Base-by-base conservation (phyloP, 345 rosid genomes). In the Eucalyptus paniculata region DNA sequence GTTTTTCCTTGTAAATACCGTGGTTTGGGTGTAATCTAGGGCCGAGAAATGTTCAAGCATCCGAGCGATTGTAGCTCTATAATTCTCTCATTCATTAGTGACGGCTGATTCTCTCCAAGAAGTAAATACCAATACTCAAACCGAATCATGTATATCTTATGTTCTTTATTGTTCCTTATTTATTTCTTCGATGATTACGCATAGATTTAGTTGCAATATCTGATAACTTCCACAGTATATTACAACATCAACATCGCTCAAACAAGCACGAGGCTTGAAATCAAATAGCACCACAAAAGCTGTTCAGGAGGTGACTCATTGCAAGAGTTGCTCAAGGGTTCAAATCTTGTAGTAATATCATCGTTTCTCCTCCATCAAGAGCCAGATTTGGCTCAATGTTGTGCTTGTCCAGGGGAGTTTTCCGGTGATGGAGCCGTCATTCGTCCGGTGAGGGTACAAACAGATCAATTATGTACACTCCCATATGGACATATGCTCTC, bases 71-170 rank as follows among this genome's bases (percentile, higher is more conserved):
- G 11, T 65, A 1, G 6, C 37, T 14, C 37, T 65, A 40, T 17
- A 69, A 69, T 69, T 69, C 7, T 69, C 6, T 19, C 0, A 69
- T 69, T 69, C 9, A 32, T 69, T 32, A 67, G 42, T 67, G 37
- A 30, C 9, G 2, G 18, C 15, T 2, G 3, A 62, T 0, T 17
- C 42, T 32, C 24, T 32, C 21, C 6, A 4, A 1, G 2, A 1
- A 69, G 44, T 34, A 69, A 19, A 18, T 18, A 69, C 2, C 42
- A 1, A 9, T 10, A 17, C 4, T 69, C 0, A 2, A 10, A 34
- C 2, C 7, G 0, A 18, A 17, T 8, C 42, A 69, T 3, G 2
- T 69, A 69, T 0, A 3, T 17, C 12, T 69, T 1, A 4, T 32
- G 81, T 34, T 34, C 7, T 34, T 69, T 34, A 32, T 69, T 18